phyloP scores from a whole-genome alignment of 768 basidiomycete species.

The Chalciporus pseudorubinellus region DNA sequence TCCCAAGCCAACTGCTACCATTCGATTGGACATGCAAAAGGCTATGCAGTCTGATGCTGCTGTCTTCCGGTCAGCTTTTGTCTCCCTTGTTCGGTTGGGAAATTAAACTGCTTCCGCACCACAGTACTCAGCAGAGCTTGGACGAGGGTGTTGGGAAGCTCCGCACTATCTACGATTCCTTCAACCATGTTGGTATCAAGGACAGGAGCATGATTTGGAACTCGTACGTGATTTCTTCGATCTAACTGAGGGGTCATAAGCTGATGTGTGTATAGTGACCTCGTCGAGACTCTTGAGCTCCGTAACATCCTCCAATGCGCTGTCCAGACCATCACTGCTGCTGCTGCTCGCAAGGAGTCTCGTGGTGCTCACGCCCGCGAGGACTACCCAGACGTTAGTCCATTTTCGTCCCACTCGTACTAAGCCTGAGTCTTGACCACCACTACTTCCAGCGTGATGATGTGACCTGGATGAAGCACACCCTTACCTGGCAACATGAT shows the following conservation, averaged over 20 bases:
- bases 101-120: constrained; percentile 2
- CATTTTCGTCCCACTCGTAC: not conserved
- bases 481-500: constrained; percentile 89
- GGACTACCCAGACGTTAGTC: constrained; percentile 86
- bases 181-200: constrained; percentile 90
- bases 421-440: not conserved
- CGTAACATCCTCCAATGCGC: constrained; percentile 95
- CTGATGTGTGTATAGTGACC: constrained; percentile 56
- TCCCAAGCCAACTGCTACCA: constrained; percentile 80
- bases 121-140: constrained; percentile 79
- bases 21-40: constrained; percentile 96
- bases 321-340: constrained; percentile 91
- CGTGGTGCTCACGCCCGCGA: constrained; percentile 99
- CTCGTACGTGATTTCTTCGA: constrained; percentile 58
- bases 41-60: constrained; percentile 98
- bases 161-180: constrained; percentile 82
- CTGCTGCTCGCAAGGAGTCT: constrained; percentile 93
- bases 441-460: constrained; percentile 75
- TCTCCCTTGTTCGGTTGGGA: not conserved
- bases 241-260: constrained; percentile 1
- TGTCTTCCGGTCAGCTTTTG: constrained; percentile 75
- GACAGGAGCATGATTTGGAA: constrained; percentile 99
- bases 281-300: constrained; percentile 95
- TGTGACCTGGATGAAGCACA: constrained; percentile 91
- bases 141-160: constrained; percentile 93